Evolutionary conservation across 2,329 filamentous ascomycete species (phyloP), one percentile per base, ranked within the genome.

Genomic region (Truncatella angustata): DNA sequence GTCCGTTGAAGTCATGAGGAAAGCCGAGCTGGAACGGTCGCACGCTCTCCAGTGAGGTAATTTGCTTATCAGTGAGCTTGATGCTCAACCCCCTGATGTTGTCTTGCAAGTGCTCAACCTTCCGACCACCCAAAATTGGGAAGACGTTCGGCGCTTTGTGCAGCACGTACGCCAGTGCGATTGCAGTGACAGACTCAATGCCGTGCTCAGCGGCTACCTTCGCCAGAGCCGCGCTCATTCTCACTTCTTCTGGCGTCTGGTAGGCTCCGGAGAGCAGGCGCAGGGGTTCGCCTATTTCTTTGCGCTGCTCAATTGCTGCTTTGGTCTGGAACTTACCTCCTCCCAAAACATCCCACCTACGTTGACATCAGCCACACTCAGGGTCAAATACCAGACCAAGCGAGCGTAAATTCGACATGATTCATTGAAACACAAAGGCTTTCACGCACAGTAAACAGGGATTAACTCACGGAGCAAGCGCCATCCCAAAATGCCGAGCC

Each of bases 281-380:
- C n/a, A 50, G 36, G 4, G 48, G 37, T 12, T 50, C 48, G 9
- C 35, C 36, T 10, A n/a, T 16, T 43, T 50, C 36, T 24, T 43
- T 50, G 24, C 48, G 48, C 35, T 50, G 32, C 24, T 50, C 48
- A 11, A 50, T 35, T 9, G 28, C 21, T 16, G 21, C 28, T 50
- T 70, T 67, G 2, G 67, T 68, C 57, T 74, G 73, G 64, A 77
- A 78, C 21, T 63, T 68, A 49, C 78, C 77, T 70, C 63, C 75
- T 4, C 79, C 78, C 14, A 82, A 67, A 4, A 77, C 76, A 32
- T 80, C 83, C 81, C 81, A 87, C 0, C 44, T 47, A n/a, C n/a
- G n/a, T n/a, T n/a, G n/a, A n/a, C n/a, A n/a, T n/a, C n/a, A n/a
- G n/a, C n/a, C n/a, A n/a, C n/a, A n/a, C n/a, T n/a, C n/a, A n/a